These are phyloP conservation scores for Curvularia spicifera DNA, from an alignment of 2,329 filamentous ascomycete species.

Conservation along the genomic window DNA sequence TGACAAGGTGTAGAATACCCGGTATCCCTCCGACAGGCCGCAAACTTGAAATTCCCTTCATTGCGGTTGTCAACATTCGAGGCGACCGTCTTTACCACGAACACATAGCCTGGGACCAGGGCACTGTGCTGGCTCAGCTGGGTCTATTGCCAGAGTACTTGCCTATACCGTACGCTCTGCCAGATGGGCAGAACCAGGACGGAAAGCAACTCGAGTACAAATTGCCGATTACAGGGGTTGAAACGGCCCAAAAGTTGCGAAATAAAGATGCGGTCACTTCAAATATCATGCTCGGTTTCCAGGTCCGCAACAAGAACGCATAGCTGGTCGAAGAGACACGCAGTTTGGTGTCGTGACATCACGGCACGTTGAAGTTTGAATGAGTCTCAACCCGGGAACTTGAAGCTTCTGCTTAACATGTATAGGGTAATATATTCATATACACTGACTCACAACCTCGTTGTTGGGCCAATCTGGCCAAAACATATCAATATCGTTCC, in stretches of 20 bases:
- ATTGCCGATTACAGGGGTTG: conserved; percentile 63
- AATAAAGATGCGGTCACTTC: conserved; percentile 55
- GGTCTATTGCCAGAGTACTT: conserved; percentile 69
- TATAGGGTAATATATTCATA: conserved; percentile 1
- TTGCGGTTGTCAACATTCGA: conserved; percentile 68
- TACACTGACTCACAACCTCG: background rate
- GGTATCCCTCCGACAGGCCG: conserved; percentile 15
- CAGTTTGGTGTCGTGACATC: background rate
- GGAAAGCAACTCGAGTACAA: conserved; percentile 61
- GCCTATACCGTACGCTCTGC: conserved; percentile 58
- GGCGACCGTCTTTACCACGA: conserved; percentile 71
- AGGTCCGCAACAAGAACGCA: conserved; percentile 15
- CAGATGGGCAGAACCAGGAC: conserved; percentile 33
- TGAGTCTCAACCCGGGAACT: background rate
- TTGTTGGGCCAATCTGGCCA: conserved; percentile 2
- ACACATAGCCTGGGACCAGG: conserved; percentile 72
- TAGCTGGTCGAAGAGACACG: background rate
- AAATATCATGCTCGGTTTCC: conserved; percentile 62
- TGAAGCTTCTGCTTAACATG: background rate
- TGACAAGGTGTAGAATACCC: conserved; percentile 14
- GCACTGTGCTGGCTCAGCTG: conserved; percentile 64
- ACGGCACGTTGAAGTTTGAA: background rate
- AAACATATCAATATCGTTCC: conserved; percentile 5
- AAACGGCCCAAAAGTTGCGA: conserved; percentile 58
- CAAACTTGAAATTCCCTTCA: conserved; percentile 66